Conservation (phyloP, 805 yeast species). For the Saturnispora quitensis region DNA sequence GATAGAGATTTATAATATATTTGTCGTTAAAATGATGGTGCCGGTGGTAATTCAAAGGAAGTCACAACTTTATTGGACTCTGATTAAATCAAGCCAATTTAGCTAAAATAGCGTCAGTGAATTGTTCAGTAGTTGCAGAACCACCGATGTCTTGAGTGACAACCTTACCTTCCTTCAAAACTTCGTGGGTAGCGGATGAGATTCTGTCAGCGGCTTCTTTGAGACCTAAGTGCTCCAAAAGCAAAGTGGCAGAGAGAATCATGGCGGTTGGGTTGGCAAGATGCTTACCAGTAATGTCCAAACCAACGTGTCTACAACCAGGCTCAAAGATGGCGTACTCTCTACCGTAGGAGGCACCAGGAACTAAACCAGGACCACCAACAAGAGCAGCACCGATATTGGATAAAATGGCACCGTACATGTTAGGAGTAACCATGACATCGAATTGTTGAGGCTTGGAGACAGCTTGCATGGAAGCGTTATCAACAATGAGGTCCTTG, state of each 20-base stretch:
- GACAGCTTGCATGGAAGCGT: conserved; percentile 99
- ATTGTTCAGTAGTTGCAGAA: conserved; percentile 78
- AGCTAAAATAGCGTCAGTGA: conserved; percentile 81
- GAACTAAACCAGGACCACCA: conserved; percentile 98
- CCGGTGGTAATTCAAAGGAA: neutral
- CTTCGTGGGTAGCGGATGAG: conserved; percentile 81
- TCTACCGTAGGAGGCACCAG: conserved; percentile 97
- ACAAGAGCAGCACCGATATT: conserved; percentile 96
- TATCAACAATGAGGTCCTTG: conserved; percentile 94
- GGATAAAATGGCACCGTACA: conserved; percentile 94
- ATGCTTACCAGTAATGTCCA: conserved; percentile 90
- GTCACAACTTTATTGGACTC: neutral
- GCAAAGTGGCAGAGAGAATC: conserved; percentile 82
- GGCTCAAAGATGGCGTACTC: conserved; percentile 98
- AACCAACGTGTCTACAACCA: conserved; percentile 98
- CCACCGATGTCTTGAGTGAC: conserved; percentile 94
- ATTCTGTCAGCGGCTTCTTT: conserved; percentile 78
- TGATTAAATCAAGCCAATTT: conserved; percentile 37
- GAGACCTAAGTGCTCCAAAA: conserved; percentile 93
- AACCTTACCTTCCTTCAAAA: conserved; percentile 77
- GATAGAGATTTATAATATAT: neutral
- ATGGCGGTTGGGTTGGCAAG: conserved; percentile 97
- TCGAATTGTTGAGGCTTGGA: conserved; percentile 97
- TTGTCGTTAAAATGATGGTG: neutral
- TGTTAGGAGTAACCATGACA: conserved; percentile 94